phyloP scores from a whole-genome alignment of 2,329 filamentous ascomycete genomes.

The Chalaropsis thielavioides region DNA sequence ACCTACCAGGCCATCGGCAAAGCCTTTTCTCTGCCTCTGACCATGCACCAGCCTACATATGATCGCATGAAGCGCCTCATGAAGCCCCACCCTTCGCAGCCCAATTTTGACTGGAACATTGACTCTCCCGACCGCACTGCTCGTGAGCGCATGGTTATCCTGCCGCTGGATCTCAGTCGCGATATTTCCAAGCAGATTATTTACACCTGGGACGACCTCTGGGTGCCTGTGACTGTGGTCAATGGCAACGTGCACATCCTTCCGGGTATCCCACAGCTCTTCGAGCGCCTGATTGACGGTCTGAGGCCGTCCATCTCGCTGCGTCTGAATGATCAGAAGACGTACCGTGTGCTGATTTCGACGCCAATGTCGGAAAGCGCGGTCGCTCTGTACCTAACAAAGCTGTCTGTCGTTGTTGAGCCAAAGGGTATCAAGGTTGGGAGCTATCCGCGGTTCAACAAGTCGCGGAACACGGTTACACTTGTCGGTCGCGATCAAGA shows the following conservation, averaged over 20 bases:
- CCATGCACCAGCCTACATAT: conserved; percentile 62
- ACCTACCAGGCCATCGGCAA: conserved; percentile 90
- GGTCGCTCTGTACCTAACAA: conserved; percentile 69
- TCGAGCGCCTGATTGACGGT: conserved; percentile 60
- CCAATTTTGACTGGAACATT: conserved; percentile 69
- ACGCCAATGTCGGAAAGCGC: conserved; percentile 79
- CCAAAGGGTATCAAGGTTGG: conserved; percentile 78
- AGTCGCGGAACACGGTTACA: conserved; percentile 76
- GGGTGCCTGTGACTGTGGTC: conserved; percentile 80
- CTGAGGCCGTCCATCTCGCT: conserved; percentile 56
- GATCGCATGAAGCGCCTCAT: conserved; percentile 72
- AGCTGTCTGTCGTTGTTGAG: conserved; percentile 59
- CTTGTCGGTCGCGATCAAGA: conserved; percentile 63
- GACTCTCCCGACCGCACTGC: conserved; percentile 66
- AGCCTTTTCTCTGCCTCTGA: conserved; percentile 64
- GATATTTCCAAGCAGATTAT: conserved; percentile 57
- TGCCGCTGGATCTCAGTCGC: conserved; percentile 59
- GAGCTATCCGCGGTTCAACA: conserved; percentile 87
- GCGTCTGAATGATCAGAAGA: conserved; percentile 60
- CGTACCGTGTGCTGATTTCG: conserved; percentile 64
- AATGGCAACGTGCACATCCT: conserved; percentile 91
- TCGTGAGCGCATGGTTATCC: conserved; percentile 77
- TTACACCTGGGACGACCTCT: conserved; percentile 67
- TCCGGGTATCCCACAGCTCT: conserved; percentile 76
- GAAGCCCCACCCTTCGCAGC: conserved; percentile 56